Percentiles rank a stretch among this genome's conserved stretches.
Conservation (phyloP, 495 filamentous ascomycete species). For the Corynascus novoguineensis region DNA sequence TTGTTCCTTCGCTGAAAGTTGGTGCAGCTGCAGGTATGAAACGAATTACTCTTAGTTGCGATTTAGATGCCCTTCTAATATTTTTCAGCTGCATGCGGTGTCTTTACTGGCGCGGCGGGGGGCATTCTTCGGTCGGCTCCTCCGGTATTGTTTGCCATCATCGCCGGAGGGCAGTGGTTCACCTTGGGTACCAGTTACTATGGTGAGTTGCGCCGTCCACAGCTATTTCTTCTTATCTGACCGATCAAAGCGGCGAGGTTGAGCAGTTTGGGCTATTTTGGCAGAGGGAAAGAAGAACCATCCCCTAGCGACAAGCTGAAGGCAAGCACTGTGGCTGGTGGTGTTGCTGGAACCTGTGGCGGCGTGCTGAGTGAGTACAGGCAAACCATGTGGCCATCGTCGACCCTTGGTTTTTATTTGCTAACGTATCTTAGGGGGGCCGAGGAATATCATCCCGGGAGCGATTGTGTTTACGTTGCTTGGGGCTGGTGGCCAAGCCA, state of each 20-base stretch:
- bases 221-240: constrained; percentile 11
- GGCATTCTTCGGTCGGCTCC: constrained; percentile 61
- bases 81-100: constrained; percentile 58
- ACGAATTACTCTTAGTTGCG: neutral
- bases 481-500: constrained; percentile 35
- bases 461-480: constrained; percentile 33
- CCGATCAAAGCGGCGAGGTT: constrained; percentile 32
- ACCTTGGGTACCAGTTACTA: constrained; percentile 69
- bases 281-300: constrained; percentile 41
- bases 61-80: neutral
- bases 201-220: constrained; percentile 44
- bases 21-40: constrained; percentile 28
- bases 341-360: constrained; percentile 60
- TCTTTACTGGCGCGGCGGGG: constrained; percentile 61
- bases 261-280: constrained; percentile 31
- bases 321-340: constrained; percentile 64
- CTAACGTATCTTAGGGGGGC: constrained; percentile 36
- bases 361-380: constrained; percentile 56
- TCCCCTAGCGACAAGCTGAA: constrained; percentile 49
- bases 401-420: no score
- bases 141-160: constrained; percentile 64
- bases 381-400: neutral
- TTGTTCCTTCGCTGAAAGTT: constrained; percentile 33
- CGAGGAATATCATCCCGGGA: constrained; percentile 40
- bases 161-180: constrained; percentile 74